Percentiles rank a stretch among this genome's conserved stretches.
phyloP scores from a whole-genome alignment of 495 filamentous ascomycete genomes.

The Astrothelium subdiscretum region DNA sequence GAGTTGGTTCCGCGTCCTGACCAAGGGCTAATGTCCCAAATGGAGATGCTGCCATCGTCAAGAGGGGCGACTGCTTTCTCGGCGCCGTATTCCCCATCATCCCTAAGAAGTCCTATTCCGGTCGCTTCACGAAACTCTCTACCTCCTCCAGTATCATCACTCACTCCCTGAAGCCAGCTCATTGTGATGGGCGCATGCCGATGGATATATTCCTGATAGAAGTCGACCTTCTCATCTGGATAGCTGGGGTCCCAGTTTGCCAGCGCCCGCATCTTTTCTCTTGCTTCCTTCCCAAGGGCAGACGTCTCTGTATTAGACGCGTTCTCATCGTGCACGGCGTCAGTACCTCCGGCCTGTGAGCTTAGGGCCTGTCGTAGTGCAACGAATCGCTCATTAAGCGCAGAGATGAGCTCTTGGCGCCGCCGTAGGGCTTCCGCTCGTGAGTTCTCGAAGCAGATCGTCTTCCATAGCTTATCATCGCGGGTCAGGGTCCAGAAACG shows the following conservation, averaged over 20 bases:
- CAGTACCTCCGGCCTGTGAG: slow-evolving; percentile 15
- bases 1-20: slow-evolving; percentile 31
- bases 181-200: slow-evolving; percentile 61
- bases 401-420: slow-evolving; percentile 30
- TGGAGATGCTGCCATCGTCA: slow-evolving; percentile 72
- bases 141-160: slow-evolving; percentile 17
- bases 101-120: slow-evolving; percentile 55
- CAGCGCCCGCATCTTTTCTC: slow-evolving; percentile 41
- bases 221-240: slow-evolving; percentile 54
- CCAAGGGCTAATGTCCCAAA: slow-evolving; percentile 69
- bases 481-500: slow-evolving; percentile 56
- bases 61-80: slow-evolving; percentile 64
- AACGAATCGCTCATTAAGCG: slow-evolving; percentile 17
- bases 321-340: slow-evolving; percentile 8
- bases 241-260: slow-evolving; percentile 76
- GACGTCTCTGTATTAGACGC: slow-evolving; percentile 25
- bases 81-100: slow-evolving; percentile 34
- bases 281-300: slow-evolving; percentile 19
- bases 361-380: slow-evolving; percentile 25
- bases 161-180: slow-evolving; percentile 55
- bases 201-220: slow-evolving; percentile 83
- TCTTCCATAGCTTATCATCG: slow-evolving; percentile 66
- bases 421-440: slow-evolving; percentile 39
- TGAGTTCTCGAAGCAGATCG: slow-evolving; percentile 62
- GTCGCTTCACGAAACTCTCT: slow-evolving; percentile 36